phyloP scores from a whole-genome alignment of 2,329 filamentous ascomycete genomes.

The Knufia fluminis region DNA sequence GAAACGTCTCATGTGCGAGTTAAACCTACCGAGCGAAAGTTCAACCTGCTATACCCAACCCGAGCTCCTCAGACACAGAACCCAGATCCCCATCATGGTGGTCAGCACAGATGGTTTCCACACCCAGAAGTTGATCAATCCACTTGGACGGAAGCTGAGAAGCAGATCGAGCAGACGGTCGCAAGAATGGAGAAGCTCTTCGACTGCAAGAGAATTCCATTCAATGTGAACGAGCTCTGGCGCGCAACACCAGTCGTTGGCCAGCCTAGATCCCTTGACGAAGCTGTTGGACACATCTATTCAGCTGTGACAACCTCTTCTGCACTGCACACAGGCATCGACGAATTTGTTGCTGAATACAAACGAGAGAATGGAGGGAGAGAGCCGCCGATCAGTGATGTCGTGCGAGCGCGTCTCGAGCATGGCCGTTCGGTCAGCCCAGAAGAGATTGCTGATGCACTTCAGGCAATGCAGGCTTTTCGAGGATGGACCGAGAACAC shows the following conservation, averaged over 20 bases:
- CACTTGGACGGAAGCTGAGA: conserved; percentile 22
- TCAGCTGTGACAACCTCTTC: conserved; percentile 38
- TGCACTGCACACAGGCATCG: conserved; percentile 39
- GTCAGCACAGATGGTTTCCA: conserved; percentile 21
- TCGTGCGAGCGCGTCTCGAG: conserved; percentile 39
- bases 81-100: conserved; percentile 12
- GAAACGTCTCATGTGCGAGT: background rate
- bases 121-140: conserved; percentile 21
- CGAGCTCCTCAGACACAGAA: conserved; percentile 20
- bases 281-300: conserved; percentile 36
- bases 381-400: conserved; percentile 42
- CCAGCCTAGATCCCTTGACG: conserved; percentile 13
- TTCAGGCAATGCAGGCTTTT: conserved; percentile 43
- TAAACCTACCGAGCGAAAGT: conserved; percentile 1
- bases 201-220: conserved; percentile 21
- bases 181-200: conserved; percentile 23
- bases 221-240: conserved; percentile 25
- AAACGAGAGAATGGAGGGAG: conserved; percentile 38
- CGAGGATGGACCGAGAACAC: conserved; percentile 31
- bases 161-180: conserved; percentile 22
- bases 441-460: conserved; percentile 34
- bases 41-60: conserved; percentile 22
- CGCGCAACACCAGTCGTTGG: conserved; percentile 16
- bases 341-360: conserved; percentile 44
- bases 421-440: conserved; percentile 36